Base-by-base conservation (phyloP, 2,329 filamentous ascomycete genomes). In the Pyrenochaeta sp. region DNA sequence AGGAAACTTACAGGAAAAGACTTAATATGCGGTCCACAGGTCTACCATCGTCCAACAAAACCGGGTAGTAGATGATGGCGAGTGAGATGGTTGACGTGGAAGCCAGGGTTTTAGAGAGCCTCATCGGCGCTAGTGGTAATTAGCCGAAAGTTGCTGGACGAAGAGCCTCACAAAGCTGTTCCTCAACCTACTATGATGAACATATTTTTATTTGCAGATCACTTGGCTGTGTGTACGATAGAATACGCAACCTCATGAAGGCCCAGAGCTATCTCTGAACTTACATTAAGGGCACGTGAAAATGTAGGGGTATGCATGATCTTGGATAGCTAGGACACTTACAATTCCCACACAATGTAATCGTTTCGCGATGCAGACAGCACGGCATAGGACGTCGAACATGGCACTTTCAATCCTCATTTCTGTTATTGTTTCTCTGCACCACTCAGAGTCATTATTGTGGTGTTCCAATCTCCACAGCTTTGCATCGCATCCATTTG, bases 391-490 rank as follows among this genome's bases (percentile, higher is more conserved):
- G 4, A 3, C 3, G 1, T 23, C 36, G 21, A 21, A 7, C n/a
- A 12, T 3, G 21, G 18, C 9, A 6, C 18, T 39, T 39, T 20
- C 57, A 39, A 44, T 47, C 46, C 59, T 51, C 29, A 58, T 62
- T 60, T 69, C 58, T 70, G 68, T 68, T 63, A 50, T 71, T 52
- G 52, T 66, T 64, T 58, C 59, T 63, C 56, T 66, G 63, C 61
- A 68, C 65, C 67, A 69, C 64, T 59, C 63, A 66, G 58, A 68
- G 57, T 68, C 58, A 64, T 69, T 68, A 67, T 66, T 51, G 59
- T 67, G 66, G 65, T 67, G 59, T 60, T 67, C 51, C 64, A 69
- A 65, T 71, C 64, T 71, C 69, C 61, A 63, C 64, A 63, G 54
- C 63, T 60, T 49, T 61, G 54, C 52, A 59, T 60, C 50, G 44